phyloP scores from a whole-genome alignment of 2,329 filamentous ascomycete genomes.

The Exophiala alcalophila region DNA sequence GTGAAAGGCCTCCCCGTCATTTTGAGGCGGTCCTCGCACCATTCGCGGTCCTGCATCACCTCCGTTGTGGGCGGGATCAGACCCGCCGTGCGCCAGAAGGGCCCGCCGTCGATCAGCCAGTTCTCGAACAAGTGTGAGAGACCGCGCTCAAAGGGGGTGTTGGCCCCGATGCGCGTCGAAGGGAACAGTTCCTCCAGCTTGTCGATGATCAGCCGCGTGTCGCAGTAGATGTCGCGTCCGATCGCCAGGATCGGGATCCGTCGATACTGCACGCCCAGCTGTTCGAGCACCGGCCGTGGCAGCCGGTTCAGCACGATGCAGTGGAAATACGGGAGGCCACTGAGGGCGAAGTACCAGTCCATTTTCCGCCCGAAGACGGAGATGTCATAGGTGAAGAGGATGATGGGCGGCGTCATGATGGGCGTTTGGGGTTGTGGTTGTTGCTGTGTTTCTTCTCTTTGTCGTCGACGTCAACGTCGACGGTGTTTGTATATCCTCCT shows the following conservation, averaged over 20 bases:
- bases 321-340: slow-evolving; percentile 10
- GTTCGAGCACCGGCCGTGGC: slow-evolving; percentile 61
- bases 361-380: slow-evolving; percentile 19
- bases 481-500: too few relatives aligned
- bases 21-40: slow-evolving; percentile 53
- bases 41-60: slow-evolving; percentile 55
- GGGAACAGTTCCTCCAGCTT: slow-evolving; percentile 60
- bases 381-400: slow-evolving; percentile 22
- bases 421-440: too few relatives aligned
- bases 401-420: slow-evolving; percentile 11
- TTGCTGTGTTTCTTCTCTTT: too few relatives aligned
- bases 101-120: slow-evolving; percentile 54
- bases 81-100: slow-evolving; percentile 55
- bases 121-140: slow-evolving; percentile 56
- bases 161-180: slow-evolving; percentile 38
- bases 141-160: slow-evolving; percentile 42
- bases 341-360: slow-evolving; percentile 17
- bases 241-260: slow-evolving; percentile 67
- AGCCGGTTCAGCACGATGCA: slow-evolving; percentile 35
- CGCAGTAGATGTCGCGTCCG: slow-evolving; percentile 65
- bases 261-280: slow-evolving; percentile 63
- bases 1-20: slow-evolving; percentile 14
- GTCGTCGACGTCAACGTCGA: too few relatives aligned
- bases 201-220: slow-evolving; percentile 64
- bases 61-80: slow-evolving; percentile 57